Evolutionary conservation across 805 yeast genomes (phyloP), one percentile per base, ranked within the genome.

Genomic region (Debaryomyces tyrocola): DNA sequence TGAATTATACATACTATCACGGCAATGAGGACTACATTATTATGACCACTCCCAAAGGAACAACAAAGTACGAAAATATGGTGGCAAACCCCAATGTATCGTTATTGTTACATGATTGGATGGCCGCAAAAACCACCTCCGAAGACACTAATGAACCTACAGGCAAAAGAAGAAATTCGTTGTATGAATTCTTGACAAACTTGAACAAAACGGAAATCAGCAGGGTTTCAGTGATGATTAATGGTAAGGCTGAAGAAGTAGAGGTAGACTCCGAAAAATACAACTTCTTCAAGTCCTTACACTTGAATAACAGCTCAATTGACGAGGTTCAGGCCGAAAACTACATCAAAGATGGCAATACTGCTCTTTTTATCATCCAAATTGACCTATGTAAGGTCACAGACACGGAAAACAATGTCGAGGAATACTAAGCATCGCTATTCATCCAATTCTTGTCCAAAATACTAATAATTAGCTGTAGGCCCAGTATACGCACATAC

Each of bases 91-190:
- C 92, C 7, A 76, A 80, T 36, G 96, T 92, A 5, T 85, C 96
- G 0, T 62, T 92, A 38, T 73, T 92, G 49, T 82, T 92, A 37
- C 98, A 92, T 62, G 98, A 92, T 58, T 91, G 97, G 97, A 79
- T 86, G 12, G 78, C 89, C 1, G 81, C 86, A 4, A 75, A 77
- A 56, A 64, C 69, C 34, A 56, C 62, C 2, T 45, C 46, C n/a
- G 48, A 45, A 4, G 46, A 44, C n/a, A 37, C 43, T 5, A 43
- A 45, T 4, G 43, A 46, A n/a, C 5, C 14, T 12, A 31, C 14
- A 31, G 28, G 40, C 4, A 33, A 44, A 40, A 54, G 67, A 40
- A 53, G 68, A 37, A 63, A 46, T 55, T 67, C 58, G 49, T 67
- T 50, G 54, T 73, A 38, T 52, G 83, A 83, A 60, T 65, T 89